Evolutionary conservation across 805 yeast genomes (phyloP).

Genomic region (Suhomyces xylopsoci): DNA sequence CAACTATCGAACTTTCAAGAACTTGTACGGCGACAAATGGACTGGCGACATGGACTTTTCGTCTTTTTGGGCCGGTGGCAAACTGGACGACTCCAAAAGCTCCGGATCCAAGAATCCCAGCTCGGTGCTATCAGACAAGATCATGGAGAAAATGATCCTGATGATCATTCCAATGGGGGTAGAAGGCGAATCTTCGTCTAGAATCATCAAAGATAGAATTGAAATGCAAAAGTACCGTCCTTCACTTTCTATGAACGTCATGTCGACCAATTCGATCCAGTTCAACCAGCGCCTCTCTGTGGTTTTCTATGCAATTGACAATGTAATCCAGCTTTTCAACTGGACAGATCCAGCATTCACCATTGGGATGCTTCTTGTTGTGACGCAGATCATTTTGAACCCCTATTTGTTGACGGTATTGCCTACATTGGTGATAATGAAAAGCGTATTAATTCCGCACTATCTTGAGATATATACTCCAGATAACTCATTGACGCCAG

Average conservation of each 20-base stretch:
- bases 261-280: slow-evolving; percentile 65
- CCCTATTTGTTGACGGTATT: slow-evolving; percentile 55
- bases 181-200: slow-evolving; percentile 43
- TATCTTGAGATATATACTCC: slow-evolving; percentile 64
- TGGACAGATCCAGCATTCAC: slow-evolving; percentile 69
- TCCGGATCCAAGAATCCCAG: slow-evolving; percentile 13
- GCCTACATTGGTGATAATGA: slow-evolving; percentile 54
- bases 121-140: slow-evolving; percentile 52
- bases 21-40: background rate
- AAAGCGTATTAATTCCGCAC: slow-evolving; percentile 64
- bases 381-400: slow-evolving; percentile 53
- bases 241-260: slow-evolving; percentile 60
- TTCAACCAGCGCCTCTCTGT: slow-evolving; percentile 60
- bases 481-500: slow-evolving; percentile 33
- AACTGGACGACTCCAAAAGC: slow-evolving; percentile 12
- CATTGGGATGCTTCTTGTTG: slow-evolving; percentile 49
- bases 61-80: slow-evolving; percentile 23
- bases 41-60: slow-evolving; percentile 11
- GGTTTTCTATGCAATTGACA: slow-evolving; percentile 62
- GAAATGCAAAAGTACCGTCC: slow-evolving; percentile 64
- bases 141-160: slow-evolving; percentile 66
- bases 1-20: background rate
- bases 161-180: slow-evolving; percentile 65
- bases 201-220: slow-evolving; percentile 49
- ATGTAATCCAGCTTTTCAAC: slow-evolving; percentile 48